Evolutionary conservation across 1,139 yeast species (phyloP), one percentile per base, ranked within the genome.

Genomic region (Hyphopichia khmerensis): DNA sequence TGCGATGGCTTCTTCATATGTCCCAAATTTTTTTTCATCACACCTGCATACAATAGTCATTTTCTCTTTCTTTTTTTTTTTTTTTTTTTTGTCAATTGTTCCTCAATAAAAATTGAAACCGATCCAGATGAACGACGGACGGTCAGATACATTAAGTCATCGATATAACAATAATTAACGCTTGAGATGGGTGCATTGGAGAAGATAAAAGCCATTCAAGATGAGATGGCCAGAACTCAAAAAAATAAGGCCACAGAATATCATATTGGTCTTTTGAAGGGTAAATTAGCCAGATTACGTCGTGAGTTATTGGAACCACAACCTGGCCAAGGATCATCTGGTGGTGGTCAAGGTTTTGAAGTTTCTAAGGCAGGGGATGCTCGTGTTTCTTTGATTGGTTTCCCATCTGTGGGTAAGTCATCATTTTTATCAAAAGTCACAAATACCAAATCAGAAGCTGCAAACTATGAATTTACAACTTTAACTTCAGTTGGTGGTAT

Each of bases 211-310:
- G 89, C 84, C 66, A 90, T 93, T 68, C 96, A 89, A 67, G 95
- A 85, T 65, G 99, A 93, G 65, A 80, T 93, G 73, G 82, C 96
- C 33, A 77, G 97, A 48, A 93, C 99, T 29, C 99, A 93, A 62
- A 93, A 93, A 73, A 93, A 93, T 62, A 93, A 93, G 69, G 99
- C 99, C 51, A 93, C 99, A 1, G 98, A 93, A 68, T 91, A 91
- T 64, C 99, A 93, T 62, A 77, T 93, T 57, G 98, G 99, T 51
- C 79, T 91, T 32, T 72, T 93, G 44, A 90, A 93, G 66, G 99
- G 98, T 45, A 93, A 93, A 63, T 77, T 93, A 40, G 99, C 99
- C n/a, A 76, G 96, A 51, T 87, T 87, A 57, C 80, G 98, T 56
- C 84, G 95, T 57, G 96, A 91, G 69, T 75, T 93, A 43, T 72